phyloP scores from a whole-genome alignment of 768 basidiomycete genomes.

The Lactifluus volemus region DNA sequence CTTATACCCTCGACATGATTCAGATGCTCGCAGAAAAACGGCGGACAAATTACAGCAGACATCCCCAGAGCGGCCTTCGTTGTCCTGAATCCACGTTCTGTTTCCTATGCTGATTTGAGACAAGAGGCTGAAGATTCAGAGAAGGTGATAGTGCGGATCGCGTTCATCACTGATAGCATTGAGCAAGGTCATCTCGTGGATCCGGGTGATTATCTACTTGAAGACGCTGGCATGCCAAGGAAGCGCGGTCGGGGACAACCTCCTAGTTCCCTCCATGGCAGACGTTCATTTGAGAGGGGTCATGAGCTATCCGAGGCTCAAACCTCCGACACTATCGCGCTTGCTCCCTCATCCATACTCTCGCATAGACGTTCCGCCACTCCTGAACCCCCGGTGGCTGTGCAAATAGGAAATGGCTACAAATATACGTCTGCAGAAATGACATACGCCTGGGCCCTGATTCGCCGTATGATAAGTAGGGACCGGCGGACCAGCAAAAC shows the following conservation, averaged over 20 bases:
- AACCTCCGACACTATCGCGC: conserved; percentile 5
- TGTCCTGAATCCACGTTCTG: conserved; percentile 45
- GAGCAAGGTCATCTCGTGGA: conserved; percentile 37
- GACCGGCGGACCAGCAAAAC: not conserved
- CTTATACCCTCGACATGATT: not conserved
- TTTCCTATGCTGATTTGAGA: conserved; percentile 42
- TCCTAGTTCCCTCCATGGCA: not conserved
- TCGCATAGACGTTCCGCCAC: not conserved
- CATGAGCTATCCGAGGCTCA: conserved; percentile 4
- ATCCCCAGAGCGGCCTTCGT: conserved; percentile 52
- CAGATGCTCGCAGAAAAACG: conserved; percentile 44
- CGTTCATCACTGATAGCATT: conserved; percentile 48
- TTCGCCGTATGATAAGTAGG: conserved; percentile 9
- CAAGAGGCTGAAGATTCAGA: conserved; percentile 27
- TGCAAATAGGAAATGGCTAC: conserved; percentile 7
- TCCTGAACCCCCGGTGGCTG: conserved; percentile 8
- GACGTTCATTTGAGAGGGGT: conserved; percentile 2
- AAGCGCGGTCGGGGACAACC: not conserved
- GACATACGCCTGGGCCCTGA: conserved; percentile 12
- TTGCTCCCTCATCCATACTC: not conserved
- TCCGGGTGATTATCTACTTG: conserved; percentile 37
- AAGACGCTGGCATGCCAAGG: conserved; percentile 14
- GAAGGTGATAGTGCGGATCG: conserved; percentile 41
- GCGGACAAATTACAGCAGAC: conserved; percentile 48
- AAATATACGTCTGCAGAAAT: conserved; percentile 15